Conservation (phyloP, 208 protist species). For the Leishmania tarentolae region DNA sequence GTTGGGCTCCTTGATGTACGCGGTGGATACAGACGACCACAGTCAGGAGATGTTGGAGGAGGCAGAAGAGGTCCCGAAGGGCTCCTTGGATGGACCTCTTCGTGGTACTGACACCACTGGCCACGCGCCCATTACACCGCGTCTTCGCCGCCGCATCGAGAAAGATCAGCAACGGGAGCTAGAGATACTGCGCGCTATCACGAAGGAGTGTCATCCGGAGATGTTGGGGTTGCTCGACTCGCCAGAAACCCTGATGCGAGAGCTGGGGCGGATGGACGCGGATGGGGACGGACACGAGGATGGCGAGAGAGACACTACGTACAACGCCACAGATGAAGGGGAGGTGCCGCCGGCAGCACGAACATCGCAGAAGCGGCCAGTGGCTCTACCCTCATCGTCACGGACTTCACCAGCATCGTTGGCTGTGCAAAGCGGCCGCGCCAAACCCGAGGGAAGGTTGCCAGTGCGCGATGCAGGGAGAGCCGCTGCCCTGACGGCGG, state of each 20-base stretch:
- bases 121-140: constrained; percentile 45
- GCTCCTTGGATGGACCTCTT: neutral
- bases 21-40: neutral
- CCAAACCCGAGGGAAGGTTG: neutral
- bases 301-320: neutral
- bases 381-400: no score
- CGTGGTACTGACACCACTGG: constrained; percentile 39
- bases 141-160: constrained; percentile 36
- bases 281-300: constrained; percentile 11
- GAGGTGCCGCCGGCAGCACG: neutral
- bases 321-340: neutral
- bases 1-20: neutral
- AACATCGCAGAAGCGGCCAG: neutral
- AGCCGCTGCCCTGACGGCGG: neutral
- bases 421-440: neutral
- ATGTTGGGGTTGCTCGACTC: constrained; percentile 21
- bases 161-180: constrained; percentile 38
- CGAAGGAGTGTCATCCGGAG: constrained; percentile 17
- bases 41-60: neutral
- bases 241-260: constrained; percentile 16
- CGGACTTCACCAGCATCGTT: neutral
- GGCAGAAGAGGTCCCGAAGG: neutral
- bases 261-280: constrained; percentile 9
- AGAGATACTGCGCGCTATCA: constrained; percentile 31
- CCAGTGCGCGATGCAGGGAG: neutral